These are phyloP conservation scores for Atkinsonella texensis DNA, from an alignment of 2,329 filamentous ascomycete genomes.

Conservation along the genomic window DNA sequence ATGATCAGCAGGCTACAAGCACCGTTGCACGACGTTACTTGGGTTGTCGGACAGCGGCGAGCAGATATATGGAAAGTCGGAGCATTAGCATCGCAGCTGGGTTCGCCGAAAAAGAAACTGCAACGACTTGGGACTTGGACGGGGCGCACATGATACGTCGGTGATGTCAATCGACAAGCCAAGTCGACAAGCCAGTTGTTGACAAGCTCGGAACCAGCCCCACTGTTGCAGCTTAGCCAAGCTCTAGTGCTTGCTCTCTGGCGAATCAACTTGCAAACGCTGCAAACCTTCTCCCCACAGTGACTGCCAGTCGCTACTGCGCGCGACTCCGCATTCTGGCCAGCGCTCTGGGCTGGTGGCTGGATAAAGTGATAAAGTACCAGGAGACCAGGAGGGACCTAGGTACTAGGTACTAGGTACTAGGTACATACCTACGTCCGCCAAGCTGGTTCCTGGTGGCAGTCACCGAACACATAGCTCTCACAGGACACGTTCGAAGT, in stretches of 20 bases:
- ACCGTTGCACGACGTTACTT: not conserved
- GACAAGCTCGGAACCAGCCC: not conserved
- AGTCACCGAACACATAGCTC: too few relatives aligned
- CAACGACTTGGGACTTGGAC: not conserved
- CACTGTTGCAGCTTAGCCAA: not conserved
- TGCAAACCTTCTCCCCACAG: too few relatives aligned
- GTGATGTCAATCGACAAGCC: slow-evolving; percentile 1
- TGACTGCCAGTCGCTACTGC: too few relatives aligned
- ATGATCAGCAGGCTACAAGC: not conserved
- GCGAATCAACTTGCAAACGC: not conserved
- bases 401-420: too few relatives aligned
- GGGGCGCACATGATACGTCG: not conserved
- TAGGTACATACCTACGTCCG: too few relatives aligned
- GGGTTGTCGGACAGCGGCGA: not conserved
- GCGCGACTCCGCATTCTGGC: too few relatives aligned
- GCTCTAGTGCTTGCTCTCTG: not conserved
- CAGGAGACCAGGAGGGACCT: too few relatives aligned
- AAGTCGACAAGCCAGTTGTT: not conserved
- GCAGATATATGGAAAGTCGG: not conserved
- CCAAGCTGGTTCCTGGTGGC: too few relatives aligned
- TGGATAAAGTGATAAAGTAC: too few relatives aligned
- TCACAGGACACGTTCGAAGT: too few relatives aligned
- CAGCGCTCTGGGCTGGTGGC: too few relatives aligned
- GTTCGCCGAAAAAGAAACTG: not conserved
- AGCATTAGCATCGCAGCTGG: not conserved